Conservation (phyloP, 148 eudicot genomes). For the Rheum nobile region DNA sequence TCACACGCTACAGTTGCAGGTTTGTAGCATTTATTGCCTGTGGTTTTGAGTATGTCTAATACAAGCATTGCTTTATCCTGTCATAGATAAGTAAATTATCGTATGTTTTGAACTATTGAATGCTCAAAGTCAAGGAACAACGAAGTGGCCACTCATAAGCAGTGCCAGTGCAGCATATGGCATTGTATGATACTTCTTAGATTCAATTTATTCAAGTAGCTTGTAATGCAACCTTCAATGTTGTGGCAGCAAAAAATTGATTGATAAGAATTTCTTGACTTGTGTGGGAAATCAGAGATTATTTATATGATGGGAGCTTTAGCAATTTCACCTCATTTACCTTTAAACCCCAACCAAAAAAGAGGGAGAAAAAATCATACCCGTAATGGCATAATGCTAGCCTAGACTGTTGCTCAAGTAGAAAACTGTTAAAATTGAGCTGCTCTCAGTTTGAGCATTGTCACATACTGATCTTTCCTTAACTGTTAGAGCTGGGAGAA, state of each 20-base stretch:
- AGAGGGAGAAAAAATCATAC: not conserved
- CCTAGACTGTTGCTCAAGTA: not conserved
- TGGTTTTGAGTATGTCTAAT: not conserved
- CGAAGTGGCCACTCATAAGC: not conserved
- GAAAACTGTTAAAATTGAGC: not conserved
- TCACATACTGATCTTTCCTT: not conserved
- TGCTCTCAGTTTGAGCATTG: not conserved
- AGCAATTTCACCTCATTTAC: not conserved
- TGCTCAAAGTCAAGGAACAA: not conserved
- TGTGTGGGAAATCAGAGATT: not conserved
- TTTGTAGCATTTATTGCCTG: slow-evolving; percentile 9
- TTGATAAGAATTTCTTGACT: not conserved
- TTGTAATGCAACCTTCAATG: not conserved
- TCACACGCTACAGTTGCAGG: slow-evolving; percentile 51
- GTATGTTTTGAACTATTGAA: not conserved
- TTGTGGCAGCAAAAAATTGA: not conserved
- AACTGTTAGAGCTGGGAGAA: slow-evolving; percentile 49
- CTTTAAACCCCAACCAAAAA: not conserved
- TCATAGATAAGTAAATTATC: not conserved
- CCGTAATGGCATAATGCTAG: not conserved
- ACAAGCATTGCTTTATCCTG: not conserved
- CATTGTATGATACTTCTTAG: not conserved
- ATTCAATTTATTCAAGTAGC: not conserved
- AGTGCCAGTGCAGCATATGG: not conserved
- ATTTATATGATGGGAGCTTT: not conserved